Evolutionary conservation across 2,329 filamentous ascomycete species (phyloP), one percentile per base, ranked within the genome.

Genomic region (Ascomycota sp.): DNA sequence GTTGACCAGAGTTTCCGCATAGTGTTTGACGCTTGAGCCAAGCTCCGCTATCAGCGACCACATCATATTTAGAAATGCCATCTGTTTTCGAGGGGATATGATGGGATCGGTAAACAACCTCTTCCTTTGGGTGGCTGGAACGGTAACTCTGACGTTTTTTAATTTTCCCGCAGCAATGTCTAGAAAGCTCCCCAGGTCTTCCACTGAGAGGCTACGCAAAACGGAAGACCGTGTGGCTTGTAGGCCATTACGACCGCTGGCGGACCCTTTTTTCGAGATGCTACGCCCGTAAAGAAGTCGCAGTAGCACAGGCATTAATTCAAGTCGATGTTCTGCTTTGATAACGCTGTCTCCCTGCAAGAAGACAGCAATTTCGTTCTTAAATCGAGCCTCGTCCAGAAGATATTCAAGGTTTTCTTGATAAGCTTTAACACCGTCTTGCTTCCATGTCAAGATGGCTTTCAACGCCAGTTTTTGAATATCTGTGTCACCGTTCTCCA

Each of bases 41-140:
- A 95, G 65, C 31, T 89, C 82, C 33, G 77, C 76, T 35, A 95
- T 71, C 47, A 95, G 70, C 8, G 86, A 73, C 35, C 83, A 75
- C 29, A 89, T 63, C 81, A 95, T 89, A 46, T 91, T 92, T 30
- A 93, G 57, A 46, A 94, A 71, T 58, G 91, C 89, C 34, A 89
- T 67, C 50, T 94, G 86, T 50, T 85, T 89, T 42, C 85, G 70
- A 8, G 66, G 54, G 11, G 69, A 65, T 19, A 85, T 53, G 9
- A 76, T 36, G 27, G 79, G 67, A 20, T 61, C 53, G 1, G 59
- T 48, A 29, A 83, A 65, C 1, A 61, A 46, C 32, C 63, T 56
- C 29, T 67, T 58, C 3, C 64, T 53, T 6, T 69, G 42, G 7
- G 34, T 33, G 1, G 54, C 46, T 8, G 63, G 52, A 30, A 66